Percentiles rank a stretch among this genome's conserved stretches.
Conservation (phyloP, 164 flowering plant species). For the Aristolochia contorta region DNA sequence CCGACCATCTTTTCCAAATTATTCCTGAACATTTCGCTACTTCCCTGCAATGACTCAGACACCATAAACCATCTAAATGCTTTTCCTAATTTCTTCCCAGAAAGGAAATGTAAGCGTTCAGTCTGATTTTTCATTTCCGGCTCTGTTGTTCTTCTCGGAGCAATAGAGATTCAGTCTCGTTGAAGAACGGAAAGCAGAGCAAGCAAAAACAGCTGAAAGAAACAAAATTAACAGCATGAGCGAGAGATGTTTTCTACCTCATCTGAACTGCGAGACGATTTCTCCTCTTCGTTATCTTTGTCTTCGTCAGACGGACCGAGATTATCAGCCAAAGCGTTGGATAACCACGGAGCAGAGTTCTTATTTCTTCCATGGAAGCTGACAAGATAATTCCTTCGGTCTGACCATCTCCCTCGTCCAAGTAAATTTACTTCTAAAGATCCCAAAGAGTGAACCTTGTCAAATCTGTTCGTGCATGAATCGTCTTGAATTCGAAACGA, state of each 20-base stretch:
- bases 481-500: conserved; percentile 19
- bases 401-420: conserved; percentile 15
- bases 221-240: background rate
- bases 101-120: background rate
- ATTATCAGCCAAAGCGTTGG: conserved; percentile 28
- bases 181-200: background rate
- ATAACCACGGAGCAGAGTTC: conserved; percentile 18
- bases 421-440: conserved; percentile 12
- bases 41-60: conserved; percentile 27
- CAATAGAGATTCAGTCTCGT: no score
- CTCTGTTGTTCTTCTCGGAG: no score
- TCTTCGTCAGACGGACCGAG: conserved; percentile 35
- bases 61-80: background rate
- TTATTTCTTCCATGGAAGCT: conserved; percentile 13
- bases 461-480: conserved; percentile 13
- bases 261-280: conserved; percentile 18
- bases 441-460: conserved; percentile 21
- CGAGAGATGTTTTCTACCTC: conserved; percentile 22
- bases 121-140: no score
- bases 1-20: conserved; percentile 81
- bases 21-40: conserved; percentile 44
- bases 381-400: conserved; percentile 15
- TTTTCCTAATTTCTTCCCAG: background rate
- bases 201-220: background rate
- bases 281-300: conserved; percentile 18